phyloP scores from a whole-genome alignment of 148 eudicot species.

The Rhododendron simsii region DNA sequence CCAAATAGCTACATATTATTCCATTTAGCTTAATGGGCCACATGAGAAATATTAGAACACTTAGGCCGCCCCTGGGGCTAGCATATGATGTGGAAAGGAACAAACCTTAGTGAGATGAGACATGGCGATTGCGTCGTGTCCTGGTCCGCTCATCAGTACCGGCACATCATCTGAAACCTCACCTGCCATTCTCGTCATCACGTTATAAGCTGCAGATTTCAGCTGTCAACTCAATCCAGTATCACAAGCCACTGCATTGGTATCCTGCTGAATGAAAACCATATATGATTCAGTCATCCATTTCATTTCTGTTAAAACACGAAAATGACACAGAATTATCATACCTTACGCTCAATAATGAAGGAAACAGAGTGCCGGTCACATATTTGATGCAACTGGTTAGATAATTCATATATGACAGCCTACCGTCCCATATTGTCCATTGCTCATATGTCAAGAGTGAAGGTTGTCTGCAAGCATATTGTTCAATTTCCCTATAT shows the following conservation, averaged over 20 bases:
- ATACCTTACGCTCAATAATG: constrained; percentile 79
- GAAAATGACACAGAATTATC: not conserved
- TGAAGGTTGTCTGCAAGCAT: constrained; percentile 69
- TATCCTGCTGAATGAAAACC: constrained; percentile 64
- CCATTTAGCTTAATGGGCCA: not conserved
- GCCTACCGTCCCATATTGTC: constrained; percentile 88
- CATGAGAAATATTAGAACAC: not conserved
- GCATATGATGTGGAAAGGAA: constrained; percentile 1
- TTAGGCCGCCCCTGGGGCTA: not conserved
- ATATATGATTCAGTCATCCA: not conserved
- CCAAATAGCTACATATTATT: not conserved
- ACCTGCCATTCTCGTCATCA: constrained; percentile 57
- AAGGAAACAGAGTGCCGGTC: constrained; percentile 85
- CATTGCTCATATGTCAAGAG: constrained; percentile 88
- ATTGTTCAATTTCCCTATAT: not conserved
- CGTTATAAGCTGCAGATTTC: constrained; percentile 63
- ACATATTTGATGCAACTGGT: constrained; percentile 67
- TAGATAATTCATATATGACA: constrained; percentile 72
- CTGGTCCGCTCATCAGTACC: constrained; percentile 94
- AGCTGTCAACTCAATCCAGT: constrained; percentile 62
- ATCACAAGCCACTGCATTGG: constrained; percentile 82
- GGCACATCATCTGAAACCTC: constrained; percentile 60
- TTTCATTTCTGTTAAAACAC: not conserved
- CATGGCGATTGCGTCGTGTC: constrained; percentile 99
- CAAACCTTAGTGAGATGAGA: constrained; percentile 84